Base-by-base conservation (phyloP, 2,329 filamentous ascomycete genomes). In the Kalaharituber pfeilii region DNA sequence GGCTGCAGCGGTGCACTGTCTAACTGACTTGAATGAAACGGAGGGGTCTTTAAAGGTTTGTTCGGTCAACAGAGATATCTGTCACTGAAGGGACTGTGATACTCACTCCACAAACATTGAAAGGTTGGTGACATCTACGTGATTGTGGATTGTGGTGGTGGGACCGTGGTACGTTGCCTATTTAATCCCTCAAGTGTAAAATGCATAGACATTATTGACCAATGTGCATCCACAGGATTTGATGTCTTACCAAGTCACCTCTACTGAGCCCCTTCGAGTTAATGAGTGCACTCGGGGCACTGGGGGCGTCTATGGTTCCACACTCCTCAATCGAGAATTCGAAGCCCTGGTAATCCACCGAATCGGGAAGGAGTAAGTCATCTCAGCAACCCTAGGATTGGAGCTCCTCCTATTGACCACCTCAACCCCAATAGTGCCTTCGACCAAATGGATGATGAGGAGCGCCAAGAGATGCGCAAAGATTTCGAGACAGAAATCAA, bases 241-340 rank as follows among this genome's bases (percentile, higher is more conserved):
- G 36, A 88, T 88, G 58, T 82, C 84, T 1, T 89, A 88, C 67
- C 82, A 84, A 62, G 84, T 89, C 57, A 81, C 81, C 51, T 83
- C 82, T 2, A 67, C 86, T 5, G 78, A 78, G 54, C 83, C 42
- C 13, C 84, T 88, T 9, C 73, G 77, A n/a, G 81, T 88, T 0
- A 82, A 87, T 63, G 84, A 88, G 65, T 86, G 81, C 1, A 84
- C 82, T 1, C 81, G 87, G 0, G 84, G 84, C n/a, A 86, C 82
- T 0, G 84, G 84, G n/a, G 83, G 81, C 3, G 9, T 45, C 15
- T 45, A 20, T 45, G 42, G 42, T 26, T 59, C 57, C 28, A 55
- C 57, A 0, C 86, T 88, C 57, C 70, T 89, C 50, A 87, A 88
- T 66, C 86, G 86, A 64, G 71, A 83, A 1, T 88, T 88, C 62